Percentiles rank a stretch among this genome's conserved stretches.
These are phyloP conservation scores for Ogataea naganishii DNA, from an alignment of 805 yeast species.

Conservation along the genomic window DNA sequence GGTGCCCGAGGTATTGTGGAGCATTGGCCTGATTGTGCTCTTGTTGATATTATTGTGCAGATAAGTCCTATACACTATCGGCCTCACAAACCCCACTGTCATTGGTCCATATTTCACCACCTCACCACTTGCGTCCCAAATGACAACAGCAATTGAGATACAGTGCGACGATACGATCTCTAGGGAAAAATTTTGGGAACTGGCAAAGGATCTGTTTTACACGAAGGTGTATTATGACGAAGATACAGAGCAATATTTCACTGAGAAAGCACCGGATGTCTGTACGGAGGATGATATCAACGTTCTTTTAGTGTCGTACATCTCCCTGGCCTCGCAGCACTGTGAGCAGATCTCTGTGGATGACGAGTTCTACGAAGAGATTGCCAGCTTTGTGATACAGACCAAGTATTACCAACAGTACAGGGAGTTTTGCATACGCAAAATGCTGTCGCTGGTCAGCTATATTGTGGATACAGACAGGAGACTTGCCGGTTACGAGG, in stretches of 20 bases:
- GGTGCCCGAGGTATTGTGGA: no score
- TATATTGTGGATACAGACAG: constrained; percentile 18
- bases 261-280: constrained; percentile 5
- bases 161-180: constrained; percentile 17
- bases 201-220: constrained; percentile 20
- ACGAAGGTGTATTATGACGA: constrained; percentile 18
- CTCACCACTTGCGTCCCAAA: background rate
- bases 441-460: constrained; percentile 36
- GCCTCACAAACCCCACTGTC: no score
- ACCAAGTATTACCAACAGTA: constrained; percentile 25
- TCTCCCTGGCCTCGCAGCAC: constrained; percentile 22
- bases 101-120: no score
- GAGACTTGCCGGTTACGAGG: constrained; percentile 9
- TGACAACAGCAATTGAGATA: constrained; percentile 7
- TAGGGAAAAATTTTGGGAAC: constrained; percentile 22
- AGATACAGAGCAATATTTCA: constrained; percentile 14
- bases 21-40: no score
- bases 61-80: no score
- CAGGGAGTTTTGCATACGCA: constrained; percentile 37
- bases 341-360: constrained; percentile 14
- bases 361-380: constrained; percentile 14
- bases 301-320: constrained; percentile 23
- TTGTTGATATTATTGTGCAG: no score
- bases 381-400: constrained; percentile 17
- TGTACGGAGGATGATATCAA: constrained; percentile 24